Percentiles rank a stretch among this genome's conserved stretches.
phyloP scores from a whole-genome alignment of 495 filamentous ascomycete genomes.

The Neurospora sp. region DNA sequence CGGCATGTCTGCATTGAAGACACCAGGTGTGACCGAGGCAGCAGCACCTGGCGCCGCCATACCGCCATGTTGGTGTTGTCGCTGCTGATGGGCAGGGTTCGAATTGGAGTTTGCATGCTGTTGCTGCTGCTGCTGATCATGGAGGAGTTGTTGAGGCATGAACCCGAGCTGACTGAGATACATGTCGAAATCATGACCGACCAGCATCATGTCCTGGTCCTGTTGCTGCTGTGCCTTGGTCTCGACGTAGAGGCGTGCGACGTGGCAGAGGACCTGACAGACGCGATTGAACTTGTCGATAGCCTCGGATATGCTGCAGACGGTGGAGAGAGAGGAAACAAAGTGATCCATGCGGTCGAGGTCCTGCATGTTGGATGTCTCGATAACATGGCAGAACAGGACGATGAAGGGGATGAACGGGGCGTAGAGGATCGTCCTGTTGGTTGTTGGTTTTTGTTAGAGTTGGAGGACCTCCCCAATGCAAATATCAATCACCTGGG shows the following conservation, averaged over 20 bases:
- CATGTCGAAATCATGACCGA: constrained; percentile 52
- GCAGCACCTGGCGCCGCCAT: neutral
- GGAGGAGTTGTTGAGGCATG: constrained; percentile 30
- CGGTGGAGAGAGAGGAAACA: constrained; percentile 43
- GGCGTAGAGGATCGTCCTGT: constrained; percentile 52
- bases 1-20: neutral
- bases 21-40: neutral
- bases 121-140: constrained; percentile 1
- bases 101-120: neutral
- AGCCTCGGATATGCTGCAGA: constrained; percentile 42
- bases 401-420: constrained; percentile 63
- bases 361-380: constrained; percentile 38
- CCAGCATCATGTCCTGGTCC: constrained; percentile 35
- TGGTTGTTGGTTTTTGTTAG: neutral
- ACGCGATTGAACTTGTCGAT: constrained; percentile 50
- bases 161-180: constrained; percentile 56
- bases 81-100: neutral
- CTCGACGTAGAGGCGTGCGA: constrained; percentile 54
- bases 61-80: neutral
- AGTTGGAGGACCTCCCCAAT: neutral
- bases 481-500: too few species aligned
- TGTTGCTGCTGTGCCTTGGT: constrained; percentile 42
- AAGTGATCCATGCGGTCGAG: constrained; percentile 46
- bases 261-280: constrained; percentile 49
- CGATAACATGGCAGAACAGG: constrained; percentile 59